A percentile compares a stretch with the other conserved stretches of the same genome.
Evolutionary conservation across 129 eudicot species (phyloP).

Genomic region (Helianthus annuus): HanXRQr2.0-SUNRISE NC_035446.2:24553807-24554306

Average conservation of each 20-base stretch:
- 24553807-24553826: too few species aligned
- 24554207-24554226: slow-evolving; percentile 36
- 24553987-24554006: slow-evolving; percentile 1
- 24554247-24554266: slow-evolving; percentile 40
- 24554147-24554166: slow-evolving; percentile 7
- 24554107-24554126: slow-evolving; percentile 27
- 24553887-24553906: too few species aligned
- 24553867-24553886: too few species aligned
- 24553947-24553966: slow-evolving; percentile 59
- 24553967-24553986: slow-evolving; percentile 41
- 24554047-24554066: slow-evolving; percentile 15
- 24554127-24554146: not conserved
- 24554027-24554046: slow-evolving; percentile 55
- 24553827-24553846: too few species aligned
- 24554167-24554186: slow-evolving; percentile 25
- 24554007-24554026: slow-evolving; percentile 70
- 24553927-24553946: too few species aligned
- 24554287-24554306: slow-evolving; percentile 32
- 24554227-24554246: slow-evolving; percentile 42
- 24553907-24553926: too few species aligned
- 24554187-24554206: slow-evolving; percentile 17
- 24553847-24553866: too few species aligned
- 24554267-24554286: slow-evolving; percentile 39
- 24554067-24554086: slow-evolving; percentile 25
- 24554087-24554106: slow-evolving; percentile 30